Evolutionary conservation across 768 basidiomycete species (phyloP).

Genomic region (Hypholoma sublateritium): DNA sequence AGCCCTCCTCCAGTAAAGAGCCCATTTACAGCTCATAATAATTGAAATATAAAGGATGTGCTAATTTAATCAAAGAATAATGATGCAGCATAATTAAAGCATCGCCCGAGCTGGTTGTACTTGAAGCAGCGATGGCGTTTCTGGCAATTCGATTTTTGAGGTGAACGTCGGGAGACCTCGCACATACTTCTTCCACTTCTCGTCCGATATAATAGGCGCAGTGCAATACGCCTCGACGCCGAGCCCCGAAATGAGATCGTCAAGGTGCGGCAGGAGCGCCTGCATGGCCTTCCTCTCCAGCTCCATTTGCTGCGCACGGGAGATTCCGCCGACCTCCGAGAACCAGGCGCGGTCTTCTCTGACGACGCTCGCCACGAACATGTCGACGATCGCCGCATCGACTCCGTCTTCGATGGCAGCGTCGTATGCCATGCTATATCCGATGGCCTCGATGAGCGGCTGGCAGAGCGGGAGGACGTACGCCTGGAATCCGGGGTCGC

Average conservation of each 20-base stretch:
- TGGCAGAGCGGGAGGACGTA: conserved; percentile 42
- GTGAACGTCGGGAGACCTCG: conserved; percentile 7
- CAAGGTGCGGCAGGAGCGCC: conserved; percentile 24
- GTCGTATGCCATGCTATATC: conserved; percentile 45
- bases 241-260: conserved; percentile 14
- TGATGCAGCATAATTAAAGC: too few species aligned
- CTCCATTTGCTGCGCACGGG: conserved; percentile 26
- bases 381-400: conserved; percentile 28
- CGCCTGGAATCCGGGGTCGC: conserved; percentile 30
- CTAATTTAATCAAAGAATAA: too few species aligned
- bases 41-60: too few species aligned
- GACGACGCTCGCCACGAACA: conserved; percentile 37
- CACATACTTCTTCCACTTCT: conserved; percentile 18
- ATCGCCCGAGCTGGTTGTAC: not conserved
- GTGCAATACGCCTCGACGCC: conserved; percentile 15
- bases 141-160: not conserved
- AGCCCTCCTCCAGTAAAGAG: too few species aligned
- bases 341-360: conserved; percentile 41
- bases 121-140: too few species aligned
- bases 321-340: conserved; percentile 29
- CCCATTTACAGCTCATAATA: too few species aligned
- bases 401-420: conserved; percentile 32
- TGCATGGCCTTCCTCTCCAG: conserved; percentile 32
- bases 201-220: conserved; percentile 24
- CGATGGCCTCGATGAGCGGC: conserved; percentile 39